Evolutionary conservation across 1,284 basidiomycete species (phyloP).

Genomic region (Leccinum laetum): DNA sequence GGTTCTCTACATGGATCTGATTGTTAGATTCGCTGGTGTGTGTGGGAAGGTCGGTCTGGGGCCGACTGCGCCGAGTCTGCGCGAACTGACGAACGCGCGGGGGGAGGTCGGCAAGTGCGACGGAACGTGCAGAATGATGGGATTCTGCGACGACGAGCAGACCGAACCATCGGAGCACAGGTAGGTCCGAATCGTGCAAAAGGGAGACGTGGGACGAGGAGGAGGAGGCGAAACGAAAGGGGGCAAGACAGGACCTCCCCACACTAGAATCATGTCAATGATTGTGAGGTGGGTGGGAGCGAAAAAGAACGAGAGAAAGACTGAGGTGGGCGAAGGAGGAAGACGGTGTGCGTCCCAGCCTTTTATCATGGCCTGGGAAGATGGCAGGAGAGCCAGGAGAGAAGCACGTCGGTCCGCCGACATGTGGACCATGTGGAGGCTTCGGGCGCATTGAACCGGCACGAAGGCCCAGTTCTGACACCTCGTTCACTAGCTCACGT

Average conservation of each 20-base stretch:
- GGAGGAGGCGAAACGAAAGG: background rate
- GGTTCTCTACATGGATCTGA: background rate
- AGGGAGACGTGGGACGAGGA: background rate
- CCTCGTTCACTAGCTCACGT: too few species aligned
- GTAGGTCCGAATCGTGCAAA: background rate
- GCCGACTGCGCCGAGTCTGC: background rate
- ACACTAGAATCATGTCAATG: too few species aligned
- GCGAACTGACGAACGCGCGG: background rate
- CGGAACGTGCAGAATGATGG: background rate
- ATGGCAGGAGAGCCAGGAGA: too few species aligned
- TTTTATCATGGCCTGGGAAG: too few species aligned
- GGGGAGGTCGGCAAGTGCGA: background rate
- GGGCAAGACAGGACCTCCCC: background rate
- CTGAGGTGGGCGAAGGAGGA: too few species aligned
- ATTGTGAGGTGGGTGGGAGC: too few species aligned
- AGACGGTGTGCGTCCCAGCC: too few species aligned
- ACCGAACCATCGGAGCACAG: background rate
- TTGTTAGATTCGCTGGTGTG: background rate
- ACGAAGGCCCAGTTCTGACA: too few species aligned
- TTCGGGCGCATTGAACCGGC: too few species aligned
- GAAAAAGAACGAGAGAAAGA: too few species aligned
- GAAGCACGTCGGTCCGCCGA: too few species aligned
- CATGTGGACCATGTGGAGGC: too few species aligned
- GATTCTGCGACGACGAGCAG: background rate
- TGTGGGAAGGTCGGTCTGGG: background rate